Percentiles rank a stretch among this genome's conserved stretches.
Evolutionary conservation across 2,329 filamentous ascomycete genomes (phyloP).

Genomic region (Mycogone perniciosa): DNA sequence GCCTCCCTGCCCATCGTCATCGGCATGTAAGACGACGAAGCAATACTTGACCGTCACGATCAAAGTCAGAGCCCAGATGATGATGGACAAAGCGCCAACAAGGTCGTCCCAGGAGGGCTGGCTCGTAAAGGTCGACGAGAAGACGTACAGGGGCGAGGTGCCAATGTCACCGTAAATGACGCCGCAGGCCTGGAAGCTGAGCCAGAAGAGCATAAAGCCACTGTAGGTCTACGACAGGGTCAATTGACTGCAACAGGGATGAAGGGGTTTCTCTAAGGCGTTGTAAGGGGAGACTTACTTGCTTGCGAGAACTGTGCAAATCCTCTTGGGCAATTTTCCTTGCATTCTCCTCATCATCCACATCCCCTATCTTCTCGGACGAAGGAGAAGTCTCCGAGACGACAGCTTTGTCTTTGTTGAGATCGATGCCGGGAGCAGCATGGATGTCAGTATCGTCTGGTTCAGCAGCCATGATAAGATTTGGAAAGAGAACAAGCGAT

Average conservation of each 20-base stretch:
- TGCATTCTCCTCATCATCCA: too few relatives aligned
- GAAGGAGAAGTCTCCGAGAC: too few relatives aligned
- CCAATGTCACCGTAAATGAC: conserved; percentile 68
- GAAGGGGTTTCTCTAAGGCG: too few relatives aligned
- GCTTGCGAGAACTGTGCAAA: too few relatives aligned
- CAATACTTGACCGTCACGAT: conserved; percentile 67
- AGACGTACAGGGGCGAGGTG: conserved; percentile 63
- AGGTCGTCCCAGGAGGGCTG: conserved; percentile 52
- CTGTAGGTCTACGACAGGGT: conserved; percentile 20
- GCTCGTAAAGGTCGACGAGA: conserved; percentile 57
- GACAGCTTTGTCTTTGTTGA: too few relatives aligned
- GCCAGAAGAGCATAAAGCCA: conserved; percentile 30
- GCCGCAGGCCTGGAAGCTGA: conserved; percentile 59
- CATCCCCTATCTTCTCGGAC: too few relatives aligned
- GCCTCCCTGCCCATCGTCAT: conserved; percentile 66
- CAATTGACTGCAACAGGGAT: neutral
- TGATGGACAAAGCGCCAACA: conserved; percentile 58
- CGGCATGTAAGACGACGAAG: conserved; percentile 57
- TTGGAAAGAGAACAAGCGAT: too few relatives aligned
- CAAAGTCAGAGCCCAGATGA: conserved; percentile 62
- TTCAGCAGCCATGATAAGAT: too few relatives aligned
- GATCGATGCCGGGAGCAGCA: too few relatives aligned
- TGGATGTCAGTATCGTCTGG: too few relatives aligned
- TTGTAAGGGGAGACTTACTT: too few relatives aligned
- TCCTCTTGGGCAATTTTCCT: too few relatives aligned